These are phyloP conservation scores for Scutellaria baicalensis DNA, from an alignment of 257 asterid genomes.

Conservation along the genomic window DNA sequence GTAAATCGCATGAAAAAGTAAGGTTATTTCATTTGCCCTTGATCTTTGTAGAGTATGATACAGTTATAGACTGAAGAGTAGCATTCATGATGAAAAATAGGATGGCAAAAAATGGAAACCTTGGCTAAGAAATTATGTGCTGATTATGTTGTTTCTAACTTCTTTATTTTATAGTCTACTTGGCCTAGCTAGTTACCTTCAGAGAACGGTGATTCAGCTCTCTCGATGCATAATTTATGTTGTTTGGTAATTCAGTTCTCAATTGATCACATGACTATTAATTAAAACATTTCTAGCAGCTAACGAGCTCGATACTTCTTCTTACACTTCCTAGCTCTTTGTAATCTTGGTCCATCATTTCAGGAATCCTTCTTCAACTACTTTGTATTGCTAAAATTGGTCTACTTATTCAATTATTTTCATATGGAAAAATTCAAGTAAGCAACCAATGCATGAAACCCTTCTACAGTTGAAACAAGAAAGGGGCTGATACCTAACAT, in stretches of 20 bases:
- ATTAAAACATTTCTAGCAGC: not conserved
- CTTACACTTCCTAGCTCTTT: no score
- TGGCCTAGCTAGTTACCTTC: not conserved
- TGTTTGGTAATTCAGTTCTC: not conserved
- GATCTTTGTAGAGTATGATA: not conserved
- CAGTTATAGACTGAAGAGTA: not conserved
- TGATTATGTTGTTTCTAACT: not conserved
- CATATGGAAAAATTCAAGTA: not conserved
- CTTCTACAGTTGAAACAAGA: not conserved
- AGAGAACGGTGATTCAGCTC: constrained; percentile 1
- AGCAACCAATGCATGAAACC: not conserved
- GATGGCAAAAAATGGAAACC: not conserved
- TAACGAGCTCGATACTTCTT: no score
- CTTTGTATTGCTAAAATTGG: not conserved
- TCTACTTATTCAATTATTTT: not conserved
- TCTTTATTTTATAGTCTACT: not conserved
- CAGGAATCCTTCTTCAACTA: not conserved
- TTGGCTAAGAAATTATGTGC: not conserved
- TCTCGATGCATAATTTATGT: not conserved
- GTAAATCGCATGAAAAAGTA: no score
- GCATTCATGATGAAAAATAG: no score
- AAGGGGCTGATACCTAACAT: not conserved
- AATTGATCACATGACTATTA: not conserved
- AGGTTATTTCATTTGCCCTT: no score
- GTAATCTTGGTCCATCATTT: not conserved